These are phyloP conservation scores for Cladorrhinum samala DNA, from an alignment of 495 filamentous ascomycete genomes.

Conservation along the genomic window DNA sequence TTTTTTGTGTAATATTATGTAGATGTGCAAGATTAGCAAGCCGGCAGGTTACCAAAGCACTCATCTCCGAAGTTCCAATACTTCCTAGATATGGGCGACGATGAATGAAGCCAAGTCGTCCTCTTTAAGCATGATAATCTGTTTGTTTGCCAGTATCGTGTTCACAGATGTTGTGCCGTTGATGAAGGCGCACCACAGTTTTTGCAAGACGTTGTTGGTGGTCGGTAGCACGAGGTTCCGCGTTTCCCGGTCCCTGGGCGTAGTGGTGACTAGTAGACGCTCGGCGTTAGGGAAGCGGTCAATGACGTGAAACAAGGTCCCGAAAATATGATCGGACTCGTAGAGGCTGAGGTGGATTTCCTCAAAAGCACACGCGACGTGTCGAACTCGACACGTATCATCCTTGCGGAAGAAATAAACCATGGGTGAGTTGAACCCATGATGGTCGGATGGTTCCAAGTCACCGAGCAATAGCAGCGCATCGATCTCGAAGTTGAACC, in stretches of 20 bases:
- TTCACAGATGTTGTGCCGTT: constrained; percentile 26
- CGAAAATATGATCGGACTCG: constrained; percentile 33
- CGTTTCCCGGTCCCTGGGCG: constrained; percentile 23
- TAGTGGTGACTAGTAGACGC: constrained; percentile 29
- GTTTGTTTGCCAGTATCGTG: constrained; percentile 26
- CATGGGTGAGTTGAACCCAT: constrained; percentile 38
- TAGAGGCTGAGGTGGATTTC: constrained; percentile 26
- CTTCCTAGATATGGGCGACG: constrained; percentile 11
- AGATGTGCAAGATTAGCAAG: neutral
- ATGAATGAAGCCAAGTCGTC: constrained; percentile 26
- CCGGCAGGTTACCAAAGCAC: too few relatives aligned
- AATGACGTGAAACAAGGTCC: constrained; percentile 34
- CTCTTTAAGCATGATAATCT: constrained; percentile 34
- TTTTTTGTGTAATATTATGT: too few relatives aligned
- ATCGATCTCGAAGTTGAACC: constrained; percentile 38
- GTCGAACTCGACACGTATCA: constrained; percentile 29
- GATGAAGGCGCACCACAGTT: constrained; percentile 36
- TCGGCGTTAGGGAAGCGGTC: constrained; percentile 28
- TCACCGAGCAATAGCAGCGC: constrained; percentile 35
- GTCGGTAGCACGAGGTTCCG: constrained; percentile 11
- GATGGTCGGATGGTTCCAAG: constrained; percentile 35
- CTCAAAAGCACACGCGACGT: constrained; percentile 30
- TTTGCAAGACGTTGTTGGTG: constrained; percentile 33
- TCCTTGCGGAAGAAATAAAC: constrained; percentile 34
- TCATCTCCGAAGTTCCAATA: too few relatives aligned